Evolutionary conservation across 2,329 filamentous ascomycete genomes (phyloP), one percentile per base, ranked within the genome.

Genomic region (Xylaria sp.): DNA sequence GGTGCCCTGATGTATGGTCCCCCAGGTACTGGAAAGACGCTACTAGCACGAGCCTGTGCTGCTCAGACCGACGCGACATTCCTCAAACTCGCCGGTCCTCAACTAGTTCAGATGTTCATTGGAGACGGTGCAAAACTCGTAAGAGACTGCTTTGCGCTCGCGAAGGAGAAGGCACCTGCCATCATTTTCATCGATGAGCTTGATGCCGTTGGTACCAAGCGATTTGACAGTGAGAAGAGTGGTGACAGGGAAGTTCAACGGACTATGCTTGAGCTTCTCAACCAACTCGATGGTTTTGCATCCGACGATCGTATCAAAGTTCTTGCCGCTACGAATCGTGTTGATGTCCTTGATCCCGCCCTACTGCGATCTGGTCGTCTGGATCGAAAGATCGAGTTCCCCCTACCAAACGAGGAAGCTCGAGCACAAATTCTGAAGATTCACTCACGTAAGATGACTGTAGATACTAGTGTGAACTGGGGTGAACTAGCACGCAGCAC

Each of bases 161-260:
- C 96, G 61, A 99, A 99, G 81, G 96, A 99, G 82, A 99, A 99
- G 85, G 96, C 96, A 0, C 96, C 96, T 0, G 94, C 96, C 65
- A 99, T 99, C 80, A 99, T 99, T 81, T 99, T 99, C 85, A 98
- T 99, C 76, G 96, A 99, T 82, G 96, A 99, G 82, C 84, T 99
- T 70, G 96, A 99, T 79, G 96, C 96, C 65, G 91, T 99, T n/a
- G 96, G 96, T 73, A 98, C 95, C 61, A 98, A 98, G 84, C 95
- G 96, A 77, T 99, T 99, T 84, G 96, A 99, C 80, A 97, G 93
- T 73, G 94, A 98, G 79, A 99, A 98, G 86, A 96, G 92, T 67
- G 96, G 96, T 82, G 96, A 99, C 80, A 89, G 96, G 80, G 96
- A 99, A 83, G 96, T 99, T 49, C 96, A 99, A 83, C 89, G 96